Evolutionary conservation across 2,329 filamentous ascomycete genomes (phyloP).

Genomic region (Fusarium nematophilum): DNA sequence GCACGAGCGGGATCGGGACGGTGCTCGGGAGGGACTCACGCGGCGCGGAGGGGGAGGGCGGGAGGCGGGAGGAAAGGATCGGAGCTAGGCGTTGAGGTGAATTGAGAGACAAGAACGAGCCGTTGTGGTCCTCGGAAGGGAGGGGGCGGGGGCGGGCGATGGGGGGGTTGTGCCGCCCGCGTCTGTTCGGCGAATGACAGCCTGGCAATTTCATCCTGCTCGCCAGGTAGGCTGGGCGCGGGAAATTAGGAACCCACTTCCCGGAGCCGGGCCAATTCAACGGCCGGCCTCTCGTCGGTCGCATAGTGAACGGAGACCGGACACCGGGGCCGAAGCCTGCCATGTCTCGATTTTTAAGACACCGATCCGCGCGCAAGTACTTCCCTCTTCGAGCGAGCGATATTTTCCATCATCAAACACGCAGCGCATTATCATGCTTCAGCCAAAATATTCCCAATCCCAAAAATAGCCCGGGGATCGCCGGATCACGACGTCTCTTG

Average conservation of each 20-base stretch:
- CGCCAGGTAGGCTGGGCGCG: too few species aligned
- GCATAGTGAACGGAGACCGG: constrained; percentile 3
- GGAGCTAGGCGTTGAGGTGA: constrained; percentile 13
- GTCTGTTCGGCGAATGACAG: constrained; percentile 26
- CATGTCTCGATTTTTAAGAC: neutral
- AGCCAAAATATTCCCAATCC: neutral
- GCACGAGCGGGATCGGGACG: constrained; percentile 1
- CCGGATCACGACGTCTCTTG: neutral
- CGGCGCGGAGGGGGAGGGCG: constrained; percentile 2
- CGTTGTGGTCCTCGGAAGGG: constrained; percentile 33
- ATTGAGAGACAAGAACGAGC: constrained; percentile 33
- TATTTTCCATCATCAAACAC: neutral
- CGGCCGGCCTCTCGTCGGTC: constrained; percentile 12
- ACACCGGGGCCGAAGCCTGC: constrained; percentile 14
- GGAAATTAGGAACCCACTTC: neutral
- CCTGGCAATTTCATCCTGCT: constrained; percentile 21
- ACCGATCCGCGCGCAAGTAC: too few species aligned
- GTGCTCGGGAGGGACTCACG: constrained; percentile 13
- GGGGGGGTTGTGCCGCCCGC: constrained; percentile 17
- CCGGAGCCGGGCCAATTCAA: constrained; percentile 19
- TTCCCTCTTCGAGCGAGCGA: neutral
- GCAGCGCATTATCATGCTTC: neutral
- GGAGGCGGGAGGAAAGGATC: neutral
- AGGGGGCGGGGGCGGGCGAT: constrained; percentile 32
- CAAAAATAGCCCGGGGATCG: constrained; percentile 8